Conservation (phyloP, 352 stramenopile genomes). For the Peronospora belbahrii region DNA sequence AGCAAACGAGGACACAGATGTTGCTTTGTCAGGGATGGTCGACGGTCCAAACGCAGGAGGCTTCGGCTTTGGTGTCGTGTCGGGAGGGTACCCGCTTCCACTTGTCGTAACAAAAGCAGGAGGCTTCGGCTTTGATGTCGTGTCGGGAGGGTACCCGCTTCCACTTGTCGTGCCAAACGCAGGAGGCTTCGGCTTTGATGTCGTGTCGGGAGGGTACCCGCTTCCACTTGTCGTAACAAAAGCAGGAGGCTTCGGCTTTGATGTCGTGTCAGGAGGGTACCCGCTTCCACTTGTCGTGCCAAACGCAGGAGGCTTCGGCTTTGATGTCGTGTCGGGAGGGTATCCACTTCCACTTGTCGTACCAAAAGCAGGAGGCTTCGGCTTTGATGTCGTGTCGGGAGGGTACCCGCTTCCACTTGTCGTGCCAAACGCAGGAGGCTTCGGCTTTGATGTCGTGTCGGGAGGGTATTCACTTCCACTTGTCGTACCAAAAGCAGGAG, state of each 20-base stretch:
- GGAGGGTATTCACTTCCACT: constrained; percentile 29
- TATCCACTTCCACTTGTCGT: constrained; percentile 16
- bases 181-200: constrained; percentile 24
- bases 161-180: constrained; percentile 11
- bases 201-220: constrained; percentile 35
- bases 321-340: constrained; percentile 27
- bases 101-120: constrained; percentile 15
- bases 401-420: constrained; percentile 17
- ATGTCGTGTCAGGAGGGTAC: constrained; percentile 31
- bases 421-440: constrained; percentile 21
- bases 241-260: constrained; percentile 18
- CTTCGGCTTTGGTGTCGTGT: constrained; percentile 26
- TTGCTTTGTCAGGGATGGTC: constrained; percentile 7
- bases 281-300: constrained; percentile 13
- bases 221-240: constrained; percentile 8
- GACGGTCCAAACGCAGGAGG: constrained; percentile 21
- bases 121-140: constrained; percentile 28
- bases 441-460: constrained; percentile 28
- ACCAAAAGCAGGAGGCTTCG: constrained; percentile 24
- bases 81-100: constrained; percentile 25
- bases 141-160: constrained; percentile 32
- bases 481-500: constrained; percentile 8
- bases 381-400: constrained; percentile 33
- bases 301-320: constrained; percentile 26
- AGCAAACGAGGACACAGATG: constrained; percentile 20